Conservation (phyloP, 352 stramenopile genomes). For the Phytopythium aichiense region DNA sequence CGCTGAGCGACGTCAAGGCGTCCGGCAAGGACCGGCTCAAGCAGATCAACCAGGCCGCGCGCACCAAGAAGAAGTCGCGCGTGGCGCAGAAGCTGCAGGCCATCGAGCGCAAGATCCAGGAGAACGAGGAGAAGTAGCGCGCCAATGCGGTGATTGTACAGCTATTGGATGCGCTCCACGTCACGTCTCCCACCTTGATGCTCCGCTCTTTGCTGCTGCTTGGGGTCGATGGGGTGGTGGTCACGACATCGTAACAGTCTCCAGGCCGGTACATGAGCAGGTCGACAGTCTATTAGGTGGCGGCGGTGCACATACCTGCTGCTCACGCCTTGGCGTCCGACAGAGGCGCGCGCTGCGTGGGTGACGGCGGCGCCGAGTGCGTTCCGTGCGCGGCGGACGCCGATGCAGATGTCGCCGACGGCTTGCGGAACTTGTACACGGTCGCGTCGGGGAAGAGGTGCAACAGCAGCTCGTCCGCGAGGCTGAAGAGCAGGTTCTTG, state of each 20-base stretch:
- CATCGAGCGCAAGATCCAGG: slow-evolving; percentile 75
- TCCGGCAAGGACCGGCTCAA: slow-evolving; percentile 80
- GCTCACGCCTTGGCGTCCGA: background rate
- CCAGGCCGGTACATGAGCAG: no score
- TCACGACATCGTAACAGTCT: no score
- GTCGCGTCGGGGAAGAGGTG: slow-evolving; percentile 71
- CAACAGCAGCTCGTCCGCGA: slow-evolving; percentile 70
- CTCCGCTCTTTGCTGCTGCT: no score
- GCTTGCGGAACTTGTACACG: slow-evolving; percentile 41
- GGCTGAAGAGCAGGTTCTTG: slow-evolving; percentile 81
- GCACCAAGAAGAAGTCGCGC: slow-evolving; percentile 84
- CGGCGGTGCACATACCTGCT: no score
- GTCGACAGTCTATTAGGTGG: no score
- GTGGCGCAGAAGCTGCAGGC: slow-evolving; percentile 78
- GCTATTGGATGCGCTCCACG: background rate
- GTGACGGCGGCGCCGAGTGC: slow-evolving; percentile 5
- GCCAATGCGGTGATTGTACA: no score
- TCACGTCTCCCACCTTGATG: no score
- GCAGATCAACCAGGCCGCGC: slow-evolving; percentile 77
- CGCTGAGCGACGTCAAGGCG: slow-evolving; percentile 59
- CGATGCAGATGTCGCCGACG: background rate
- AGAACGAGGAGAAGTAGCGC: slow-evolving; percentile 47
- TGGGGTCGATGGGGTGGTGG: no score
- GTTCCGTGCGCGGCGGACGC: background rate
- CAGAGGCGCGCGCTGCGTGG: background rate